These are phyloP conservation scores for Aquanectria penicillioides DNA, from an alignment of 2,329 filamentous ascomycete species.

Conservation along the genomic window DNA sequence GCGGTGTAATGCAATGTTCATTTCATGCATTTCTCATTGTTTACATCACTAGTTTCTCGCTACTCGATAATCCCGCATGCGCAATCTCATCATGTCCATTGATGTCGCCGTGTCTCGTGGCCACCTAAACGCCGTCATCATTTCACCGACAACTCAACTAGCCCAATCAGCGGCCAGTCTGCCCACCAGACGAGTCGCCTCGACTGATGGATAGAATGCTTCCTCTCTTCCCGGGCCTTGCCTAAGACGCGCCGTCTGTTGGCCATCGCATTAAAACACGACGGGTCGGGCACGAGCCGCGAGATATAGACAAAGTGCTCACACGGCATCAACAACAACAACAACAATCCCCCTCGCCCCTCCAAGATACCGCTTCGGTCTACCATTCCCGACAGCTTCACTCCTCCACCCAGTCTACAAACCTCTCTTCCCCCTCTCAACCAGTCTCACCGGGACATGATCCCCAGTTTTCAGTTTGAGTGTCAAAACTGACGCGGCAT, in stretches of 20 bases:
- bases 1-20: too few relatives aligned
- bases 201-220: neutral
- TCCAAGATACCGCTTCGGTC: too few relatives aligned
- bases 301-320: too few relatives aligned
- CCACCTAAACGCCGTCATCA: neutral
- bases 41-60: neutral
- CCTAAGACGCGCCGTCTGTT: too few relatives aligned
- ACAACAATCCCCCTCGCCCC: too few relatives aligned
- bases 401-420: constrained; percentile 57
- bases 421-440: constrained; percentile 77
- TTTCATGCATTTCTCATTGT: neutral
- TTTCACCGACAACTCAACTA: neutral
- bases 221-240: too few relatives aligned
- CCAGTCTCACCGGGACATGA: constrained; percentile 73
- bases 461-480: constrained; percentile 74
- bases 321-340: too few relatives aligned
- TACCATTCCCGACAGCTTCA: too few relatives aligned
- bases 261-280: too few relatives aligned
- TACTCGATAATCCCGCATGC: neutral
- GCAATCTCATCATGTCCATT: neutral
- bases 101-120: neutral
- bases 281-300: too few relatives aligned
- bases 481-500: constrained; percentile 73
- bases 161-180: constrained; percentile 4
- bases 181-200: neutral